These are phyloP conservation scores for Stipa capillata DNA, from an alignment of 176 grass and related monocot species.

Conservation along the genomic window DNA sequence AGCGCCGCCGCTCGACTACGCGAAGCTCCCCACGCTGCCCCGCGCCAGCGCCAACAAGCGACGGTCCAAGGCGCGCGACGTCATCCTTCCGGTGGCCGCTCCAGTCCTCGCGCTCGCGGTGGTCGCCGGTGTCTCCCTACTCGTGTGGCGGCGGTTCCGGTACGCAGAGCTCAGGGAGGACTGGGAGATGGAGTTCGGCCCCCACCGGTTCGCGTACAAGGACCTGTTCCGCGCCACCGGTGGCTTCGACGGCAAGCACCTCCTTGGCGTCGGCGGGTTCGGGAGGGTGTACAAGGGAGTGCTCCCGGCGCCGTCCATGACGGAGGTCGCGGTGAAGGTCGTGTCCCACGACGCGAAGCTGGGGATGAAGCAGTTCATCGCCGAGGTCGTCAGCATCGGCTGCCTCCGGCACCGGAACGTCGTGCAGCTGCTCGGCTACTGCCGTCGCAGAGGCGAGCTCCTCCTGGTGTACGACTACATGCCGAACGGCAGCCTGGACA, in stretches of 20 bases:
- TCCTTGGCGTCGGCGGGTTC: conserved; percentile 41
- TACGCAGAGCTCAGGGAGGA: conserved; percentile 32
- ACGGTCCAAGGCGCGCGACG: conserved; percentile 6
- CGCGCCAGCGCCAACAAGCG: background rate
- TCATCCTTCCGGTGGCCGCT: background rate
- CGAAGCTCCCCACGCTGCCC: conserved; percentile 22
- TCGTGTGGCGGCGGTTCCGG: conserved; percentile 18
- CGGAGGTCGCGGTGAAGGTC: conserved; percentile 14
- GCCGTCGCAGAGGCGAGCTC: conserved; percentile 29
- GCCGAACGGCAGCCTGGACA: conserved; percentile 46
- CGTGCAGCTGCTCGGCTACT: conserved; percentile 52
- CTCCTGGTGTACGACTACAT: conserved; percentile 55
- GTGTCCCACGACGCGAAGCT: conserved; percentile 16
- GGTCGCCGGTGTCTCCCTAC: background rate
- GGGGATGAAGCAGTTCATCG: conserved; percentile 40
- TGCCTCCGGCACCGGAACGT: conserved; percentile 43
- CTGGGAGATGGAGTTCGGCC: conserved; percentile 30
- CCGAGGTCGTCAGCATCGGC: conserved; percentile 44
- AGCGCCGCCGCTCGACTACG: conserved; percentile 31
- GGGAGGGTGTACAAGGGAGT: conserved; percentile 42
- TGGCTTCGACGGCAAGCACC: conserved; percentile 14
- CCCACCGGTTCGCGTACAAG: conserved; percentile 31
- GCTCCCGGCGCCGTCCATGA: conserved; percentile 5
- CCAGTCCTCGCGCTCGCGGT: background rate
- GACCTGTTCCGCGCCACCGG: conserved; percentile 23